Evolutionary conservation across 2,329 filamentous ascomycete species (phyloP), one percentile per base, ranked within the genome.

Genomic region (Ascosphaera apis): DNA sequence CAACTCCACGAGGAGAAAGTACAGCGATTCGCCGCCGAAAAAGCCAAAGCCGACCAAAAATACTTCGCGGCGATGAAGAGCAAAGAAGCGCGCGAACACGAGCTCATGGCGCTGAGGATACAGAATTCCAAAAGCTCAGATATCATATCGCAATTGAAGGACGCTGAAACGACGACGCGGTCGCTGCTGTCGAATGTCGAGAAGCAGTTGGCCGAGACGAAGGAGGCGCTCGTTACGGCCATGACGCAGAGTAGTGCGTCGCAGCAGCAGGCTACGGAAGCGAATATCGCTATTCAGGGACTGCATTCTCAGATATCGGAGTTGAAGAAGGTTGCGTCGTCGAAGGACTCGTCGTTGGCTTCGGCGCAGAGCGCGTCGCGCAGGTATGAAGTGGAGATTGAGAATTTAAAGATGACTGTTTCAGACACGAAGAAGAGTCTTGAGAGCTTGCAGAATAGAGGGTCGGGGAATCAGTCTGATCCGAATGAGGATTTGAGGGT

Each of bases 11-110:
- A 95, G 56, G 83, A 92, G 38, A 78, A 76, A 42, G 63, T 86
- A 27, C 60, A 70, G 13, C 63, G 78, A 16, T 60, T 91, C 15
- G 71, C 70, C 30, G 80, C 82, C 0, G 83, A 98, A 56, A 98
- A 98, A 60, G 74, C 76, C 43, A 95, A 93, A 55, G 86, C 86
- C 1, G 88, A 98, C 49, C 86, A 95, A 50, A 95, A 95, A 56
- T 98, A 91, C 52, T 95, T 95, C 53, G 81, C 80, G 1, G 82
- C 84, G 6, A 83, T 91, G 65, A 93, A 92, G 52, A 77, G 84
- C 45, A 91, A 86, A 49, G 86, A 95, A 48, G 75, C 78, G 32
- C 69, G 82, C 35, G 76, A 83, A 39, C 66, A 69, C 39, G 86
- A 95, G 56, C 75, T 91, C 33, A 68, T 79, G 45, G 69, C 75